A percentile compares a stretch with the other conserved stretches of the same genome.
phyloP scores from a whole-genome alignment of 2,329 filamentous ascomycete genomes.

The Beauveria varroae region DNA sequence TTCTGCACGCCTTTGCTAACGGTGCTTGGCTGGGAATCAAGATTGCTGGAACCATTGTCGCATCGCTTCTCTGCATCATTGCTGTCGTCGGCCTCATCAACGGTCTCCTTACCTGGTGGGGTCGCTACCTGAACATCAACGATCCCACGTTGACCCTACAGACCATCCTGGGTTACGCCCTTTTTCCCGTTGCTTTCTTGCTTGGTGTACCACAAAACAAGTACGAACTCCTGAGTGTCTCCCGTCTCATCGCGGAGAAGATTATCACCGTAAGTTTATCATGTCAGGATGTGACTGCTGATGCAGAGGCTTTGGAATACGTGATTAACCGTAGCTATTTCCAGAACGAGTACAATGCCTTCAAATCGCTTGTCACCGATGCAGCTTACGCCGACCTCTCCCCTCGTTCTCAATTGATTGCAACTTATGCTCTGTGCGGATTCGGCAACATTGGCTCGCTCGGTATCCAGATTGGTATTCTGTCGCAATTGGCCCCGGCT shows the following conservation, averaged over 20 bases:
- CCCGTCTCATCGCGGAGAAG: constrained; percentile 75
- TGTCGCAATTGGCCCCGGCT: constrained; percentile 70
- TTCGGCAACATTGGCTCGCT: constrained; percentile 84
- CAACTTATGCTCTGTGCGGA: constrained; percentile 76
- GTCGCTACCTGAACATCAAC: constrained; percentile 66
- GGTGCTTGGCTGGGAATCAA: constrained; percentile 82
- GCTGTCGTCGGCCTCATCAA: constrained; percentile 68
- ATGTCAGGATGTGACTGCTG: neutral
- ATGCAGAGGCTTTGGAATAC: neutral
- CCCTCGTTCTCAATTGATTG: constrained; percentile 68
- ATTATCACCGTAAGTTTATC: constrained; percentile 56
- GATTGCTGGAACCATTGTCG: constrained; percentile 75
- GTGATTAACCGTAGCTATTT: neutral
- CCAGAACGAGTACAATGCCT: constrained; percentile 75
- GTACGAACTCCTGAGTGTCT: constrained; percentile 63
- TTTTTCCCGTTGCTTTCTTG: constrained; percentile 74
- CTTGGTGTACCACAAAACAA: constrained; percentile 64
- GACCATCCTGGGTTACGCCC: constrained; percentile 67
- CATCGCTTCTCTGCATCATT: constrained; percentile 76
- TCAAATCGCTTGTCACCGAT: constrained; percentile 49
- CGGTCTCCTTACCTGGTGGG: constrained; percentile 77
- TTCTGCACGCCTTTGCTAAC: constrained; percentile 76
- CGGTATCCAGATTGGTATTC: constrained; percentile 82
- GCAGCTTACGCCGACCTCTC: constrained; percentile 51
- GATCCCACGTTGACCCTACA: constrained; percentile 62